Evolutionary conservation across 2,329 filamentous ascomycete species (phyloP), one percentile per base, ranked within the genome.

Genomic region (Rutstroemia sp.): DNA sequence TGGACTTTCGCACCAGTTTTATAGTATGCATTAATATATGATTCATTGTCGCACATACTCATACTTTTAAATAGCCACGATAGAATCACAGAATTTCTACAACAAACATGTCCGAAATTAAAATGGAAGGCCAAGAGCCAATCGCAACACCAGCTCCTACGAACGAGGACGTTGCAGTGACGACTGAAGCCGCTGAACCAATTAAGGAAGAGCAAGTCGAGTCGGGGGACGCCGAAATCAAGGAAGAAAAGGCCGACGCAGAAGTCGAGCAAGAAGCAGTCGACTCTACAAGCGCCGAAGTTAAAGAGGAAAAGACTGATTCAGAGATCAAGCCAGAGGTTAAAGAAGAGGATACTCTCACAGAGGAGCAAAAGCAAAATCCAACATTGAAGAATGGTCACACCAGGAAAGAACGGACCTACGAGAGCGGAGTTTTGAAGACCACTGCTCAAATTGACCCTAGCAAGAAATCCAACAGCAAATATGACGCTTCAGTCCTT

Each of bases 401-500:
- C n/a, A 12, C 25, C 25, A 50, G 57, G 46, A 52, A 49, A 10
- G 54, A 58, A n/a, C 54, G 58, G 56, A 58, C 38, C n/a, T 59
- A 60, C 18, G 59, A 63, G 30, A 60, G 64, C 23, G 62, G 61
- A 19, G 52, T 66, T 37, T 55, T 67, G 41, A 67, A 66, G 54
- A 64, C 63, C 9, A 56, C 52, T 27, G 61, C 64, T 37, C 61
- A 59, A 52, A 53, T 67, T 49, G 61, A 67, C 14, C 59, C 70
- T 59, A 66, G 60, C 19, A 58, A 63, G 64, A 61, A 74, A 76
- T 25, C 44, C 55, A 77, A 79, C 59, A 76, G 73, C 70, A 82
- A 81, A 69, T 81, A 78, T 53, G 77, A 82, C 66, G 76, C 83
- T 49, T 80, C 81, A 46, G 67, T 72, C 23, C 73, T 77, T 61